Evolutionary conservation across 2,329 filamentous ascomycete species (phyloP).

Genomic region (Helminthosporium solani): DNA sequence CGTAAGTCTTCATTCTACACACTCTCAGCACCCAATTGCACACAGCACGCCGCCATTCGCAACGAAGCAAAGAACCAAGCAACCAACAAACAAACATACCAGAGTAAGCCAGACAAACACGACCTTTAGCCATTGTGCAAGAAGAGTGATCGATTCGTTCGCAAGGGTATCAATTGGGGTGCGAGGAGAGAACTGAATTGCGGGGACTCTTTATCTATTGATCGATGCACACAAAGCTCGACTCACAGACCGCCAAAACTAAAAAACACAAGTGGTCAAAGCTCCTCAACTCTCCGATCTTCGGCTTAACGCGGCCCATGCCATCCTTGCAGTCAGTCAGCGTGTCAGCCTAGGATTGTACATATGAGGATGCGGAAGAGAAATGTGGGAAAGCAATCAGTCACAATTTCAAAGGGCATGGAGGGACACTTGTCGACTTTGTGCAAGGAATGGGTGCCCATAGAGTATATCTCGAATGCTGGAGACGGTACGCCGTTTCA

Average conservation of each 20-base stretch:
- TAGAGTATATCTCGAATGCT: no score
- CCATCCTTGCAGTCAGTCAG: background rate
- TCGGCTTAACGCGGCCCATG: constrained; percentile 10
- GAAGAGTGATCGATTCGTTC: background rate
- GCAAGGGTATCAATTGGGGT: background rate
- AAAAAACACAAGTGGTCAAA: constrained; percentile 19
- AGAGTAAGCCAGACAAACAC: constrained; percentile 53
- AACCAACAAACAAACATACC: constrained; percentile 25
- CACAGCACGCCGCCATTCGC: background rate
- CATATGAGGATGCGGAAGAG: no score
- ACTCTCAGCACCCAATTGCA: background rate
- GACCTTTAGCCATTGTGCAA: constrained; percentile 44
- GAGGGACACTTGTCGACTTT: no score
- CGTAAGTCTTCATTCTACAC: constrained; percentile 16
- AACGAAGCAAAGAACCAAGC: background rate
- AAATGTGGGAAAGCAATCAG: no score
- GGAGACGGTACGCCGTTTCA: no score
- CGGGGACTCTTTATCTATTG: constrained; percentile 10
- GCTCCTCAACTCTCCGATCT: constrained; percentile 11
- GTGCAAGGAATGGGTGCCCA: no score
- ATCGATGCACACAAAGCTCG: no score
- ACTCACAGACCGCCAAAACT: constrained; percentile 4
- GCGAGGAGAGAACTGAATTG: background rate
- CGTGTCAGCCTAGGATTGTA: no score
- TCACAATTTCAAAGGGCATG: no score